phyloP scores from a whole-genome alignment of 169 alveolate genomes.

The Plasmodium ovale region DNA sequence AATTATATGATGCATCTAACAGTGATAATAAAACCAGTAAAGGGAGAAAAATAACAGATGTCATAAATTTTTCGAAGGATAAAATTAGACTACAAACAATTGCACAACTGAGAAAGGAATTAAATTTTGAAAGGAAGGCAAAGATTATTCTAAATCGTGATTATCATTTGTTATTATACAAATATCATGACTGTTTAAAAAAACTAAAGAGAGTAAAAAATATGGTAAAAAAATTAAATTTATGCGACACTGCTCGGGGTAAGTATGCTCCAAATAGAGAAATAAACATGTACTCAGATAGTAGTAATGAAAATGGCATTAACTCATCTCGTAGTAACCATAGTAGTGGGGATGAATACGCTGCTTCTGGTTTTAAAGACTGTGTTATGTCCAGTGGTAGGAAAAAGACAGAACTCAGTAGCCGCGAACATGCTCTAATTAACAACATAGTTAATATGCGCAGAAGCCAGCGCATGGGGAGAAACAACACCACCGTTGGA shows the following conservation, averaged over 20 bases:
- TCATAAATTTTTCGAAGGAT: constrained; percentile 52
- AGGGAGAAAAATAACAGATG: constrained; percentile 10
- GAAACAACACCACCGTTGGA: neutral
- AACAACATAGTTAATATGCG: neutral
- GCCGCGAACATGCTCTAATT: neutral
- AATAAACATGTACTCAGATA: constrained; percentile 13
- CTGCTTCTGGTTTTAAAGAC: too few species aligned
- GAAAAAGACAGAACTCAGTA: constrained; percentile 2
- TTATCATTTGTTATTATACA: constrained; percentile 39
- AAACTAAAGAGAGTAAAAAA: constrained; percentile 51
- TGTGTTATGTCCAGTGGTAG: neutral
- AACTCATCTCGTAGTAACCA: neutral
- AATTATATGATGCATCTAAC: neutral
- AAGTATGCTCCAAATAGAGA: constrained; percentile 10
- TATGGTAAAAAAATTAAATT: constrained; percentile 44
- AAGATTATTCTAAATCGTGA: constrained; percentile 40
- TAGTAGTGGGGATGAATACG: neutral
- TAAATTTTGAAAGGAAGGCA: constrained; percentile 38
- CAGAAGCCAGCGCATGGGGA: neutral
- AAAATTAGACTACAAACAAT: constrained; percentile 45
- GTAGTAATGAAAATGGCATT: constrained; percentile 7
- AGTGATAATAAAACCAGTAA: neutral
- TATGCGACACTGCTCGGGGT: neutral
- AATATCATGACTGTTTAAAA: constrained; percentile 52
- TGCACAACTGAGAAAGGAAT: constrained; percentile 56